Evolutionary conservation across 2,329 filamentous ascomycete genomes (phyloP), one percentile per base, ranked within the genome.

Genomic region (Cercospora zeae-maydis): DNA sequence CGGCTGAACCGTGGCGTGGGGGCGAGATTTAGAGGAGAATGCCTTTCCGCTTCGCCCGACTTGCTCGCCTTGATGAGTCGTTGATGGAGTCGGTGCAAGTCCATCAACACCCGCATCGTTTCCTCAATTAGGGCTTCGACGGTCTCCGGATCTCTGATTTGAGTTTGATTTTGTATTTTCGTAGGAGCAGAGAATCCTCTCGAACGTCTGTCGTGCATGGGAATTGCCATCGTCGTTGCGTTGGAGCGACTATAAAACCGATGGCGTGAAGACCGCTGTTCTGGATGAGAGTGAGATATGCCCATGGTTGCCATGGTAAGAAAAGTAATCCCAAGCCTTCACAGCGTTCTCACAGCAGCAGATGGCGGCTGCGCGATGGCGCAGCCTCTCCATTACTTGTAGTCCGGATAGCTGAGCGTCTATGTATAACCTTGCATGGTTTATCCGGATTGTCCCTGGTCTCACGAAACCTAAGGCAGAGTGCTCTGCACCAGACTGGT

Each of bases 61-160:
- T 6, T 16, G 24, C 4, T 16, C 27, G 19, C 24, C 8, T 14
- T 24, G 16, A 16, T 16, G 1, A 58, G 30, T 11, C 33, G 56
- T 47, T 58, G 39, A 8, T 34, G 56, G 11, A 58, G 36, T 14
- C 49, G 56, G 30, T 49, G 27, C 30, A 58, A 9, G 14, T 58
- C 56, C 27, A 49, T 33, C 3, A 42, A 21, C 37, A 49, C 16
- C 2, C 33, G 39, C 30, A 58, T n/a, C 13, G 56, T 58, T 27
- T 58, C 56, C 6, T 47, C 31, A 31, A 58, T 33, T 5, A 58
- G 56, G 10, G 56, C 37, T 36, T 58, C 56, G 27, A 42, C 42
- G 13, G 56, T 58, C 56, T 47, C 56, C 10, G 36, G 16, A 24
- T 58, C 42, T 31, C 33, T 47, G 6, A 10, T 30, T 19, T 31